Conservation (phyloP, 31 red algal species). For the Porphyra umbilicalis region DNA sequence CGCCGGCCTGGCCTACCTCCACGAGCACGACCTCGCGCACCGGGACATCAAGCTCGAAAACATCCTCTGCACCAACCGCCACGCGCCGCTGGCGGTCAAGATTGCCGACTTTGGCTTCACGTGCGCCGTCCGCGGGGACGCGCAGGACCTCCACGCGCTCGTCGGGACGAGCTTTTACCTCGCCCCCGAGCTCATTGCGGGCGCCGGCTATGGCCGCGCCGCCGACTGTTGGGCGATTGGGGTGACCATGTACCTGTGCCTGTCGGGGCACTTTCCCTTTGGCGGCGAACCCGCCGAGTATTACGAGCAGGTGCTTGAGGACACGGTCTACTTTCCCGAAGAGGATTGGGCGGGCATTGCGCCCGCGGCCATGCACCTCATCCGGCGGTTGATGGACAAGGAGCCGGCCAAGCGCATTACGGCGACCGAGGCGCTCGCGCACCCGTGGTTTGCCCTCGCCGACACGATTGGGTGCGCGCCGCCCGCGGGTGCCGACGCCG, state of each 20-base stretch:
- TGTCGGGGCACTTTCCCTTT: neutral
- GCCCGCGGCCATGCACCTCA: neutral
- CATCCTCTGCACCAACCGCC: neutral
- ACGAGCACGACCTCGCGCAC: neutral
- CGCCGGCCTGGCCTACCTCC: neutral
- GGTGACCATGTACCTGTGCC: constrained; percentile 3
- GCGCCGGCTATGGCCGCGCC: neutral
- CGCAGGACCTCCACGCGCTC: neutral
- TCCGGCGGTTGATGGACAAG: constrained; percentile 1
- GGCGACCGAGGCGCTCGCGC: neutral
- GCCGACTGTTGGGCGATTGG: neutral
- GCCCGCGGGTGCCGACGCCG: too few species aligned
- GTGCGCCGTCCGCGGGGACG: constrained; percentile 18
- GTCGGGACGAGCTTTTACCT: constrained; percentile 2
- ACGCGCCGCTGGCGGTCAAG: constrained; percentile 11
- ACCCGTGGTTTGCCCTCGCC: neutral
- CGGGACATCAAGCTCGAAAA: neutral
- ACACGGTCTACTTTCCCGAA: neutral
- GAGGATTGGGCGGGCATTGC: neutral
- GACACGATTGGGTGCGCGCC: too few species aligned
- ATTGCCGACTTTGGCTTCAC: constrained; percentile 56
- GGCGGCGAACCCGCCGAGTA: neutral
- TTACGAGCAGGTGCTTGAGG: neutral
- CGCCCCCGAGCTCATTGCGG: constrained; percentile 1
- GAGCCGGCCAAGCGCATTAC: neutral